Evolutionary conservation across 1,139 yeast genomes (phyloP), one percentile per base, ranked within the genome.

Genomic region (Scheffersomyces cryptocercus): DNA sequence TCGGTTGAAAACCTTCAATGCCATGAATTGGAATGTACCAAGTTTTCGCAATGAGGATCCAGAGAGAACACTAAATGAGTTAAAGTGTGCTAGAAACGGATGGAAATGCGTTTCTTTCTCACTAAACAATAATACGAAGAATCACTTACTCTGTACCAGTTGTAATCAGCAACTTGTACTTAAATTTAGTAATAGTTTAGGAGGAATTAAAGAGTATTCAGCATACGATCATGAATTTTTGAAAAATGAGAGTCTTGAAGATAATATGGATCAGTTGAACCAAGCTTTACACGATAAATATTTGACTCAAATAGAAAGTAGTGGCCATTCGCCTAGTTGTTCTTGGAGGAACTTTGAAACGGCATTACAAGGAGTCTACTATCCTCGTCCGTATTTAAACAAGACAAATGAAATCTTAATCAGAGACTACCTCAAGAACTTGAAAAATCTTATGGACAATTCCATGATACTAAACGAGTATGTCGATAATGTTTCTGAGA

Each of bases 71-170:
- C 47, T 73, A 29, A 65, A 55, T 37, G 77, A 71, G 49, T 58
- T 73, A 24, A 60, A 55, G 36, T 72, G 77, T 55, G 71, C 75
- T 8, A 50, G 67, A 39, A 65, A 69, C 42, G 79, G 79, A 3
- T 73, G 79, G 79, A 59, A 59, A 47, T 70, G 76, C 47, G 55
- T 63, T 3, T 59, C 70, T 3, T 55, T 65, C 16, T 55, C 68
- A 1, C 38, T 53, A 2, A 55, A 54, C 35, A 52, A 53, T 43
- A 51, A 52, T 39, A 45, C 56, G 14, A 65, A 63, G 45, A 73
- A 72, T 50, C 68, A 64, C 42, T 51, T 73, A 12, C 41, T 65
- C 12, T 73, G 79, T 47, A 57, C 67, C 0, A 55, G 60, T 24
- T 73, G 79, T 45, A 58, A 58, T 36, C 60, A 54, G 35, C 66